A percentile compares a stretch with the other conserved stretches of the same genome.
Conservation (phyloP, 495 filamentous ascomycete species). For the Terfezia claveryi region DNA sequence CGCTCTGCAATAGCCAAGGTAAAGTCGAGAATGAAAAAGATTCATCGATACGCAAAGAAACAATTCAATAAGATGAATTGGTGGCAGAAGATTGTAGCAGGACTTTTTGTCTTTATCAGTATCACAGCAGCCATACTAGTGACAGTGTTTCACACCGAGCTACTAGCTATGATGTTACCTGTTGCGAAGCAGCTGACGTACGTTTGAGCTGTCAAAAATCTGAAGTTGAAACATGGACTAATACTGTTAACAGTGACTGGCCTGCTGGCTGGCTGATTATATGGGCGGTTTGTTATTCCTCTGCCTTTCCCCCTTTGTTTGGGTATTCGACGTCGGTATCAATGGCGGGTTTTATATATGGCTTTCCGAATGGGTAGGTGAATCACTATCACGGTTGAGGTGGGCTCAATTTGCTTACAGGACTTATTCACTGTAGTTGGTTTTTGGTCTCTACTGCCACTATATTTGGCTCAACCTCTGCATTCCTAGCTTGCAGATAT, state of each 20-base stretch:
- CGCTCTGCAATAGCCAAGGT: background rate
- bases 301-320: constrained; percentile 75
- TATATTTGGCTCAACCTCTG: constrained; percentile 48
- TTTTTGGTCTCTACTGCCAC: constrained; percentile 61
- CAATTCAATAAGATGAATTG: constrained; percentile 8
- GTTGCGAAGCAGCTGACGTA: constrained; percentile 12
- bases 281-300: constrained; percentile 52
- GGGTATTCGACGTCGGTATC: constrained; percentile 79
- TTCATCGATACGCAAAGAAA: constrained; percentile 16
- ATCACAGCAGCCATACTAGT: constrained; percentile 8
- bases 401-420: background rate
- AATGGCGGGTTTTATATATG: constrained; percentile 79
- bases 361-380: constrained; percentile 60
- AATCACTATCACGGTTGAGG: constrained; percentile 1
- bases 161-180: constrained; percentile 13
- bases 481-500: constrained; percentile 60
- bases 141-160: constrained; percentile 17
- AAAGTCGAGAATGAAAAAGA: constrained; percentile 5
- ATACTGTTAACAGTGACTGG: constrained; percentile 18
- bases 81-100: constrained; percentile 11
- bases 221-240: background rate
- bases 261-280: constrained; percentile 49
- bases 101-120: constrained; percentile 5
- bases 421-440: constrained; percentile 28
- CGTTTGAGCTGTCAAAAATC: background rate